Percentiles rank a stretch among this genome's conserved stretches.
phyloP scores from a whole-genome alignment of 202 grass and related monocot genomes.

The Schoenoplectus tabernaemontani region DNA sequence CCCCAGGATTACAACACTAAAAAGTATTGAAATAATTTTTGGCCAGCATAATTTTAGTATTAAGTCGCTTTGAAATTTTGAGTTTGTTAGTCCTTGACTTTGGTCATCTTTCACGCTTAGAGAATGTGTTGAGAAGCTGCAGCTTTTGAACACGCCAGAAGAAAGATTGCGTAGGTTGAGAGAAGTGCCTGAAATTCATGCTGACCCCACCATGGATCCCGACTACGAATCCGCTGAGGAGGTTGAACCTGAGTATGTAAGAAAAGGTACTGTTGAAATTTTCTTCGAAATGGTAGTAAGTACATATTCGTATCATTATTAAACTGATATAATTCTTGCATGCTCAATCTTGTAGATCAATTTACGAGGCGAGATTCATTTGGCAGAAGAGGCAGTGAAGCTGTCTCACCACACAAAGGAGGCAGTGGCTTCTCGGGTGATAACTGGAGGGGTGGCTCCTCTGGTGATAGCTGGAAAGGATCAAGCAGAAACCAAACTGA shows the following conservation, averaged over 20 bases:
- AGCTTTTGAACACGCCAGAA: conserved; percentile 74
- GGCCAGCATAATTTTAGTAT: background rate
- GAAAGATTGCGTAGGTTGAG: conserved; percentile 78
- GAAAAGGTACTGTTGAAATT: conserved; percentile 38
- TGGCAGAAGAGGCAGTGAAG: conserved; percentile 60
- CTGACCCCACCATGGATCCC: conserved; percentile 88
- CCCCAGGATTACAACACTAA: background rate
- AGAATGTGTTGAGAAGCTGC: conserved; percentile 97
- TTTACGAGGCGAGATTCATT: conserved; percentile 42
- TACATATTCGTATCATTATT: background rate
- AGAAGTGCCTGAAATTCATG: conserved; percentile 83
- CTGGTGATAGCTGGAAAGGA: conserved; percentile 14
- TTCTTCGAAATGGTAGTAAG: background rate
- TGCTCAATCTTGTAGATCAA: conserved; percentile 49
- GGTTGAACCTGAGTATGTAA: conserved; percentile 59
- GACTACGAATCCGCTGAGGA: conserved; percentile 95
- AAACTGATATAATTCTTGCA: conserved; percentile 14
- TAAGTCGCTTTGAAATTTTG: background rate
- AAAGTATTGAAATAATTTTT: background rate
- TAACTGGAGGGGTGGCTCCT: conserved; percentile 13
- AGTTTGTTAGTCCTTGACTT: conserved; percentile 28
- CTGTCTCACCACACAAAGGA: conserved; percentile 51
- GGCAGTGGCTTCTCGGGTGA: conserved; percentile 28
- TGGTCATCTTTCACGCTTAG: conserved; percentile 62
- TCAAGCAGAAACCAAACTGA: background rate